Evolutionary conservation across 176 grass and related monocot species (phyloP), one percentile per base, ranked within the genome.

Genomic region (Aegilops sharonensis): DNA sequence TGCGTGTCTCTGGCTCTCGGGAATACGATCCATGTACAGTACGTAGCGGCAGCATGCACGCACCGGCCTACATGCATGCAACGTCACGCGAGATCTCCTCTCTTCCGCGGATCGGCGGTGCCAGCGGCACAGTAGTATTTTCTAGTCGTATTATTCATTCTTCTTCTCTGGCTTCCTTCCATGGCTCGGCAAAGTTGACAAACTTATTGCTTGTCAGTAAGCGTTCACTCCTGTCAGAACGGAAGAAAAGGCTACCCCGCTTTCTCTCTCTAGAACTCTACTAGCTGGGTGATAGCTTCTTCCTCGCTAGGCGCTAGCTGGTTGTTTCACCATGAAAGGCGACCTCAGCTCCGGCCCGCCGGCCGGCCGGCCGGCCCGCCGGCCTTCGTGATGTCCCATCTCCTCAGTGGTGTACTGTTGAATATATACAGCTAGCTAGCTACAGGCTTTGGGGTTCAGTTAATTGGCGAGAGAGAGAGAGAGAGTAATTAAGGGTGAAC

Each of bases 111-210:
- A 47, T 76, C 70, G 72, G 24, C 72, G 43, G 9, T 25, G 72
- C 40, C 42, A 75, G 72, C 72, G 43, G 42, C 67, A 7, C 78
- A 77, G 43, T 35, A 69, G 67, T 69, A 75, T 42, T 81, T 30
- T 75, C 72, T 84, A 59, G 43, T 75, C 6, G 29, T 67, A 15
- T 73, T 42, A 45, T 72, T 68, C 78, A 48, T 84, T 68, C 85
- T 47, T 76, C 31, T 35, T 35, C 64, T 32, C 29, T 21, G 56
- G 56, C 68, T 75, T 61, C 69, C 56, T 66, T 73, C 7, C 65
- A 54, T 73, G 84, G 79, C 18, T 90, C 77, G 77, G 85, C 81
- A 84, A 87, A 89, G 88, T 89, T 77, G 78, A 90, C 83, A 82
- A 86, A 80, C 85, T 91, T 84, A 76, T 80, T 84, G 63, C 42